These are phyloP conservation scores for Fusarium torreyae DNA, from an alignment of 2,329 filamentous ascomycete genomes.

Conservation along the genomic window DNA sequence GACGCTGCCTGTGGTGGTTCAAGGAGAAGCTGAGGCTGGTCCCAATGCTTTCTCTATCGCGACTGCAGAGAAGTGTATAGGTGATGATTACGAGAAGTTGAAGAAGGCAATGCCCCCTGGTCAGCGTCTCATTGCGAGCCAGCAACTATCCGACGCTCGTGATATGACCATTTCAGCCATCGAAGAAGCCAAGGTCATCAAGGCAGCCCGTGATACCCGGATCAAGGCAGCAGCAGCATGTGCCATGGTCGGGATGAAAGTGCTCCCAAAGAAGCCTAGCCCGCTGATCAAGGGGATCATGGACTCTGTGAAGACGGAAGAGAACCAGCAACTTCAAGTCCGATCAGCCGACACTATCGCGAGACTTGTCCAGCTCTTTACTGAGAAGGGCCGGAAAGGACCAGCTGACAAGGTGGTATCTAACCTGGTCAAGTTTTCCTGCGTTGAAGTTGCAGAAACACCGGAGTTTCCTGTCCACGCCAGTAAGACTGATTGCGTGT, in stretches of 20 bases:
- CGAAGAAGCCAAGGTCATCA: conserved; percentile 82
- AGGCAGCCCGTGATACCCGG: conserved; percentile 86
- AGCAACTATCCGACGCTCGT: conserved; percentile 84
- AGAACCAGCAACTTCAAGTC: conserved; percentile 88
- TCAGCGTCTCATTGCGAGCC: conserved; percentile 85
- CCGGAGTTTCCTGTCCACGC: conserved; percentile 93
- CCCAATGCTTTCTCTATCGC: conserved; percentile 91
- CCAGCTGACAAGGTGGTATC: conserved; percentile 96
- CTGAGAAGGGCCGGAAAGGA: conserved; percentile 81
- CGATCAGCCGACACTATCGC: conserved; percentile 90
- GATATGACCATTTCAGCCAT: conserved; percentile 80
- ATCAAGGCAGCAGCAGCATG: conserved; percentile 90
- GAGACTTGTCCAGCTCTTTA: conserved; percentile 87
- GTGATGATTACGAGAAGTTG: conserved; percentile 87
- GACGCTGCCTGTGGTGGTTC: conserved; percentile 88
- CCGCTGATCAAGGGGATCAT: conserved; percentile 96
- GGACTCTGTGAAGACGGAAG: conserved; percentile 97
- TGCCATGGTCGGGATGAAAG: conserved; percentile 87
- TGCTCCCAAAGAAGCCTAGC: conserved; percentile 93
- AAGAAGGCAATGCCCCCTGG: conserved; percentile 92
- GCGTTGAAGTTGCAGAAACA: conserved; percentile 96
- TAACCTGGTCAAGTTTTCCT: conserved; percentile 97
- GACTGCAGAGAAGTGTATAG: conserved; percentile 90
- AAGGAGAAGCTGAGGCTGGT: conserved; percentile 92
- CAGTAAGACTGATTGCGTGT: conserved; percentile 81